phyloP scores from a whole-genome alignment of 106 monocot genomes.

The Dioscorea alata region DNA sequence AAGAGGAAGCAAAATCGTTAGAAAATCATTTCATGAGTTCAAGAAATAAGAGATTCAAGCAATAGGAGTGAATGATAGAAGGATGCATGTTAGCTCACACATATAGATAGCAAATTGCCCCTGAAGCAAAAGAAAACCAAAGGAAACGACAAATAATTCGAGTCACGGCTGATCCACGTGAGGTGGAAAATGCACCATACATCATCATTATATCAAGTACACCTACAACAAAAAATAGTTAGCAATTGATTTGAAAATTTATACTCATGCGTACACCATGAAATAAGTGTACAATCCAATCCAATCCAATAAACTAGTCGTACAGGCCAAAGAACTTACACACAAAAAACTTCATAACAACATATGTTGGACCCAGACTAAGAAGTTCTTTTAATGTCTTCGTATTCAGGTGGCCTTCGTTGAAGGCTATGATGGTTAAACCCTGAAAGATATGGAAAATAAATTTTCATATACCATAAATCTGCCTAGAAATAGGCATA shows the following conservation, averaged over 20 bases:
- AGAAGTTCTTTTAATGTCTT: slow-evolving; percentile 53
- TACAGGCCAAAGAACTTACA: slow-evolving; percentile 32
- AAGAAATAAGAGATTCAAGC: too few relatives aligned
- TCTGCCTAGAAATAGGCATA: too few relatives aligned
- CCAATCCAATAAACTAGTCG: not conserved
- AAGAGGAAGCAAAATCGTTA: not conserved
- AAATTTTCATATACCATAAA: not conserved
- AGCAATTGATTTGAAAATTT: not conserved
- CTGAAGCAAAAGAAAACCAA: slow-evolving; percentile 66
- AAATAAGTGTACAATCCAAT: not conserved
- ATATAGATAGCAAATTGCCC: slow-evolving; percentile 71
- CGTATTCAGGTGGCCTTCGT: slow-evolving; percentile 33
- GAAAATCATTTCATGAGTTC: too few relatives aligned
- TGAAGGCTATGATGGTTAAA: slow-evolving; percentile 91
- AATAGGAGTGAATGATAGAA: not conserved
- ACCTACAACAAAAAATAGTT: slow-evolving; percentile 30
- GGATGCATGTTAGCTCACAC: slow-evolving; percentile 41
- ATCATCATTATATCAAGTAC: slow-evolving; percentile 86
- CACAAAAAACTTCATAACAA: slow-evolving; percentile 74
- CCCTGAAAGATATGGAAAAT: slow-evolving; percentile 36
- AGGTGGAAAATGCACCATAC: slow-evolving; percentile 94
- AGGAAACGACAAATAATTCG: slow-evolving; percentile 69
- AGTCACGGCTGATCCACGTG: slow-evolving; percentile 66
- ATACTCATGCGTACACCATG: not conserved
- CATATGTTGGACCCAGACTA: slow-evolving; percentile 91